Percentiles rank a stretch among this genome's conserved stretches.
phyloP scores from a whole-genome alignment of 768 basidiomycete genomes.

The Tylopilus plumbeoviolaceoides region DNA sequence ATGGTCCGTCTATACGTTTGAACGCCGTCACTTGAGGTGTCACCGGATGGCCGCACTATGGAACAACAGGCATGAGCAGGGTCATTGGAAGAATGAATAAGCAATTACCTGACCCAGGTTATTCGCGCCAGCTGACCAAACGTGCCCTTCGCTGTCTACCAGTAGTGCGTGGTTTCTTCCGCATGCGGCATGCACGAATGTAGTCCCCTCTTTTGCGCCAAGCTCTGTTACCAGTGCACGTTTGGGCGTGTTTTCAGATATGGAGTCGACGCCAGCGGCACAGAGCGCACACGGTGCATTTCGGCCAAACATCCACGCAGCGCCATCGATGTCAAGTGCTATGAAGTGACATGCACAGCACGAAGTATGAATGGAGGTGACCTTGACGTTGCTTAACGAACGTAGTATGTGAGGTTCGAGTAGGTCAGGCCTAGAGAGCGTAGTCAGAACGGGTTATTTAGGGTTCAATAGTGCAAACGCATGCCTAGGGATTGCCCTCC shows the following conservation, averaged over 20 bases:
- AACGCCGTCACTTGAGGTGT: slow-evolving; percentile 66
- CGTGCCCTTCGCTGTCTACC: slow-evolving; percentile 73
- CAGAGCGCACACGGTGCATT: slow-evolving; percentile 70
- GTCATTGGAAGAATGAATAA: not conserved
- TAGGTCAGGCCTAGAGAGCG: slow-evolving; percentile 64
- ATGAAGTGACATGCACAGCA: slow-evolving; percentile 76
- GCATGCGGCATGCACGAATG: slow-evolving; percentile 78
- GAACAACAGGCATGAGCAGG: not conserved
- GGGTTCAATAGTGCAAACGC: slow-evolving; percentile 6
- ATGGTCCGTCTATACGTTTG: slow-evolving; percentile 56
- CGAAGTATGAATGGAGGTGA: slow-evolving; percentile 68
- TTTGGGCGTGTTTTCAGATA: slow-evolving; percentile 75
- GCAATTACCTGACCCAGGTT: slow-evolving; percentile 66
- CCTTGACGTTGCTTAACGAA: slow-evolving; percentile 77
- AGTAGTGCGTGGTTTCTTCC: slow-evolving; percentile 81
- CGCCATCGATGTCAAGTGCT: slow-evolving; percentile 66
- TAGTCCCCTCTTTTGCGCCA: slow-evolving; percentile 53
- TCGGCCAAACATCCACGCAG: slow-evolving; percentile 89
- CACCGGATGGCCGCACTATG: slow-evolving; percentile 67
- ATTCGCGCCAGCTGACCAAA: slow-evolving; percentile 86
- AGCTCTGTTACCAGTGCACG: slow-evolving; percentile 54
- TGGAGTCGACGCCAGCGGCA: slow-evolving; percentile 45
- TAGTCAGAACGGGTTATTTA: slow-evolving; percentile 4
- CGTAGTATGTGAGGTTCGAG: slow-evolving; percentile 87
- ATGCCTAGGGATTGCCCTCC: slow-evolving; percentile 39